These are phyloP conservation scores for Rhodotorula taiwanensis DNA, from an alignment of 768 basidiomycete genomes.

Conservation along the genomic window DNA sequence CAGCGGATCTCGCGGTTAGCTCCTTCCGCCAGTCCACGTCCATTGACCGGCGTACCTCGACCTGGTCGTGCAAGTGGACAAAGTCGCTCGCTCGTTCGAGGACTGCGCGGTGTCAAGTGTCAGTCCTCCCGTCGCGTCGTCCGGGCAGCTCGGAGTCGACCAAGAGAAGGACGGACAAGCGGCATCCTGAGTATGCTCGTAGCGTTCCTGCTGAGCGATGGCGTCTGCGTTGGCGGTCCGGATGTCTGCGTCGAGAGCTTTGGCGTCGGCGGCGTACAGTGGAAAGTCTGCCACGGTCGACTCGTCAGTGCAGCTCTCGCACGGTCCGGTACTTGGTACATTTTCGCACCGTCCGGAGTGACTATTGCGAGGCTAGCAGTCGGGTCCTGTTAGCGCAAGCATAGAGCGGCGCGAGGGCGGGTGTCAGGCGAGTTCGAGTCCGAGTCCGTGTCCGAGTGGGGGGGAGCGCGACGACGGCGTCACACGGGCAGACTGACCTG, in stretches of 20 bases:
- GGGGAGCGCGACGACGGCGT: not conserved
- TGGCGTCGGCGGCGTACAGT: not conserved
- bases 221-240: slow-evolving; percentile 6
- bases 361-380: not conserved
- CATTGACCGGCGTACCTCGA: slow-evolving; percentile 72
- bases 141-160: too few relatives aligned
- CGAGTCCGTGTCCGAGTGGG: not conserved
- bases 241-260: slow-evolving; percentile 13
- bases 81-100: slow-evolving; percentile 54
- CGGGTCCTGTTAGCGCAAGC: too few relatives aligned
- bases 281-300: slow-evolving; percentile 19
- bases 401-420: not conserved
- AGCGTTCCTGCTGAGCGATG: not conserved
- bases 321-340: not conserved
- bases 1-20: too few relatives aligned
- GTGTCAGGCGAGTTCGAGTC: slow-evolving; percentile 5
- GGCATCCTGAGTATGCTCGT: slow-evolving; percentile 12
- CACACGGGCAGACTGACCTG: not conserved
- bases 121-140: too few relatives aligned
- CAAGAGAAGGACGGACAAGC: slow-evolving; percentile 7
- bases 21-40: too few relatives aligned
- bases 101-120: slow-evolving; percentile 8
- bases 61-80: slow-evolving; percentile 82
- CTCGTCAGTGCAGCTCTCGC: too few relatives aligned
- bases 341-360: slow-evolving; percentile 18